Base-by-base conservation (phyloP, 2,329 filamentous ascomycete genomes). In the Aspergillus ruber region DNA sequence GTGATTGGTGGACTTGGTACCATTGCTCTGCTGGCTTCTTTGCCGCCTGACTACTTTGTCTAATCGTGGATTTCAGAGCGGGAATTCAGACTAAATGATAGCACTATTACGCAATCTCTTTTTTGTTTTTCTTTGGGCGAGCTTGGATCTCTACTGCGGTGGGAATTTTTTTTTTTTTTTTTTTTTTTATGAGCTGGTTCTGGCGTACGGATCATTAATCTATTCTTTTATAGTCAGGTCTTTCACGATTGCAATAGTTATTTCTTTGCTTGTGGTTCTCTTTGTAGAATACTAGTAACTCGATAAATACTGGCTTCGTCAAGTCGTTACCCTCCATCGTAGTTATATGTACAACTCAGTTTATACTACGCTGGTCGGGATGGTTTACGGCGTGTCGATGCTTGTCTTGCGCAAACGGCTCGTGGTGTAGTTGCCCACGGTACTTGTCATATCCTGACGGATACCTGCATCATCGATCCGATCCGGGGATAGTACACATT, bases 1-100 rank as follows among this genome's bases (percentile, higher is more conserved):
- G 49, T 72, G 13, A 60, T 71, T 39, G 72, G 72, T 43, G 65
- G 69, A 5, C 57, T 74, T 29, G 65, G 70, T 18, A 69, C 69
- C 13, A 61, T 74, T 36, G 61, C 65, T 38, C 56, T 65, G 15
- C 59, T 74, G 40, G 69, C 70, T 10, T 61, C 70, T 20, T 60
- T 74, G 12, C 72, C 72, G 7, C 58, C 65, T 5, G 68, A 72
- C 44, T 74, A 66, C 53, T 74, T 74, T 54, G 54, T 60, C 35
- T 71, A 56, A 55, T 23, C 21, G 21, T 21, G 21, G 5, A 21
- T 21, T 21, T 21, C 25, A 29, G 23, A 15, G 41, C 15, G 27
- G 3, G 8, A 10, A 4, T 20, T 29, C 10, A 29, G 25, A 29
- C 25, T 29, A 35, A 18, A 25, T 42, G 29, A 8, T 39, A 17